Evolutionary conservation across 352 stramenopile species (phyloP), one percentile per base, ranked within the genome.

Genomic region (Aphanomyces euteiches): DNA sequence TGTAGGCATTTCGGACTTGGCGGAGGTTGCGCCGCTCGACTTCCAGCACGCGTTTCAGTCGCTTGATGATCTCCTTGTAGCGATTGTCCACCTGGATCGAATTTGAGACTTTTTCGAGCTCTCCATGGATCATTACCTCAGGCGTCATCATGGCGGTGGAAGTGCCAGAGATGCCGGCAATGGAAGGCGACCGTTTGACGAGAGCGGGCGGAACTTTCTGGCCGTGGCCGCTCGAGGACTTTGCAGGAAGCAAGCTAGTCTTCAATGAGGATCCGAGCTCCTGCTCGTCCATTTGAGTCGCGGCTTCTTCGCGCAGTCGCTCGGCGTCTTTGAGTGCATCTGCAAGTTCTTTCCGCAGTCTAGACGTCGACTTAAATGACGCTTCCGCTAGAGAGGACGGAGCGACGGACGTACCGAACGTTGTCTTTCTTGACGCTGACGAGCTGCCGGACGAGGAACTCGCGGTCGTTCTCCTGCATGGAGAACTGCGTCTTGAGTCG

Each of bases 41-140:
- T 47, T 97, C 90, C 6, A 97, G 75, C 45, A 97, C 74, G 6
- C 89, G 81, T 77, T 97, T 97, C 34, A 97, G 75, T 7, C 90
- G 79, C 75, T 95, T 95, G 72, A 97, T 96, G 61, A 97, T 94
- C 61, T 96, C 90, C 73, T 97, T 97, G 78, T 97, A 97, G 17
- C 88, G 80, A 56, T 80, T 86, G 73, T 96, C 84, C 0, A 78
- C 73, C 40, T 91, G 78, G 4, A 39, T 40, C 12, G 1, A 59
- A 1, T 37, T 28, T 12, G 19, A 59, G 19, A 59, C 50, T 12
- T 59, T n/a, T 0, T 28, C 28, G 28, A 28, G 28, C 28, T 28
- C 28, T 53, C 45, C 45, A 58, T 28, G 19, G 19, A 3, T 19
- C 21, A 3, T 19, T 38, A 69, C 67, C 40, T 53, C 65, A 38